Conservation (phyloP, 129 eudicot species). For the Artemisia annua region DNA sequence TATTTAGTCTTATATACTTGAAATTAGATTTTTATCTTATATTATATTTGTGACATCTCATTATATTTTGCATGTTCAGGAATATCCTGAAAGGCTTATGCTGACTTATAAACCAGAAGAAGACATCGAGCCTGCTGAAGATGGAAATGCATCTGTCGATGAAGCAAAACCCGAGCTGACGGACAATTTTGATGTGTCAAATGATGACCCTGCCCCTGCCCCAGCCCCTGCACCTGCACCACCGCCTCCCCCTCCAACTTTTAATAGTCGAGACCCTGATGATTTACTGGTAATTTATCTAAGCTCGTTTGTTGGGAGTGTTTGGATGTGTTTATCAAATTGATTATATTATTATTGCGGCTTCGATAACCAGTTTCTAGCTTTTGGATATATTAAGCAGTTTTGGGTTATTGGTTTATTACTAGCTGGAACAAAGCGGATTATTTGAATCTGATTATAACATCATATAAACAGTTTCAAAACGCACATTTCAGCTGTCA, state of each 20-base stretch:
- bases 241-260: slow-evolving; percentile 44
- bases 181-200: slow-evolving; percentile 42
- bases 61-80: slow-evolving; percentile 44
- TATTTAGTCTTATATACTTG: not conserved
- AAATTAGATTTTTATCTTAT: not conserved
- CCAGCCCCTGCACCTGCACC: no score
- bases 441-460: no score
- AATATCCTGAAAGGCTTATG: slow-evolving; percentile 86
- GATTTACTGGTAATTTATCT: slow-evolving; percentile 64
- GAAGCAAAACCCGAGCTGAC: slow-evolving; percentile 43
- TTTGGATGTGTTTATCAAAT: not conserved
- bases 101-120: slow-evolving; percentile 85
- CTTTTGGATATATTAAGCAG: no score
- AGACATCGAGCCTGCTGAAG: slow-evolving; percentile 50
- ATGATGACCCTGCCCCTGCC: slow-evolving; percentile 39
- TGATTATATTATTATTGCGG: not conserved
- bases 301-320: not conserved
- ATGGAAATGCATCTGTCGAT: slow-evolving; percentile 29
- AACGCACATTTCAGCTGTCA: no score
- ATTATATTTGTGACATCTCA: not conserved
- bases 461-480: no score
- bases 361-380: no score
- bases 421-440: no score
- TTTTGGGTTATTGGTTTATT: no score
- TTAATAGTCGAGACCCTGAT: slow-evolving; percentile 52